A percentile compares a stretch with the other conserved stretches of the same genome.
These are phyloP conservation scores for Heliamphora exappendiculata DNA, from an alignment of 148 eudicot species.

Conservation along the genomic window DNA sequence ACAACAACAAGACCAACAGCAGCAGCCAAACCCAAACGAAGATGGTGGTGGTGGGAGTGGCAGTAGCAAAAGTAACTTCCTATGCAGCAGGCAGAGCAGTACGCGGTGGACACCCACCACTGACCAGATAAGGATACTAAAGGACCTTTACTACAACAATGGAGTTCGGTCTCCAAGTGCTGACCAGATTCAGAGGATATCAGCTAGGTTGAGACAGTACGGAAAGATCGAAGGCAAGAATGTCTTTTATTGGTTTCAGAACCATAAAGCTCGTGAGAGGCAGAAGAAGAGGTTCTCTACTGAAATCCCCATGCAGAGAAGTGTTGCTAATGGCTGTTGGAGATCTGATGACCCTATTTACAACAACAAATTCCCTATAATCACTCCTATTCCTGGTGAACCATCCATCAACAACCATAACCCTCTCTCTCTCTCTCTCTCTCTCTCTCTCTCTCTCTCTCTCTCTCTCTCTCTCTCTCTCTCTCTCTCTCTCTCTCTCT, in stretches of 20 bases:
- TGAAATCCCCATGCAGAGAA: slow-evolving; percentile 8
- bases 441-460: not conserved
- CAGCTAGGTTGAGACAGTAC: slow-evolving; percentile 74
- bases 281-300: slow-evolving; percentile 76
- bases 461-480: too few species aligned
- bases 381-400: slow-evolving; percentile 25
- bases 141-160: slow-evolving; percentile 91
- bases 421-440: not conserved
- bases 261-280: slow-evolving; percentile 92
- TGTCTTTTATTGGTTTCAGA: slow-evolving; percentile 98
- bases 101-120: slow-evolving; percentile 79
- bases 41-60: slow-evolving; percentile 9
- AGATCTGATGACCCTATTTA: slow-evolving; percentile 18
- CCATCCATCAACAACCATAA: not conserved
- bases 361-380: slow-evolving; percentile 29
- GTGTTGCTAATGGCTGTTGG: too few species aligned
- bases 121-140: slow-evolving; percentile 85
- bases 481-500: too few species aligned
- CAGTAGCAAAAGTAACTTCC: slow-evolving; percentile 25
- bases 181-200: slow-evolving; percentile 86
- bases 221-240: slow-evolving; percentile 98
- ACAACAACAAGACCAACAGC: slow-evolving; percentile 10
- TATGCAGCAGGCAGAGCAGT: slow-evolving; percentile 77
- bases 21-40: slow-evolving; percentile 11
- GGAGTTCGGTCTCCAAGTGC: slow-evolving; percentile 85